Evolutionary conservation across 169 alveolate species (phyloP), one percentile per base, ranked within the genome.

Genomic region (Plasmodium chabaudi): DNA sequence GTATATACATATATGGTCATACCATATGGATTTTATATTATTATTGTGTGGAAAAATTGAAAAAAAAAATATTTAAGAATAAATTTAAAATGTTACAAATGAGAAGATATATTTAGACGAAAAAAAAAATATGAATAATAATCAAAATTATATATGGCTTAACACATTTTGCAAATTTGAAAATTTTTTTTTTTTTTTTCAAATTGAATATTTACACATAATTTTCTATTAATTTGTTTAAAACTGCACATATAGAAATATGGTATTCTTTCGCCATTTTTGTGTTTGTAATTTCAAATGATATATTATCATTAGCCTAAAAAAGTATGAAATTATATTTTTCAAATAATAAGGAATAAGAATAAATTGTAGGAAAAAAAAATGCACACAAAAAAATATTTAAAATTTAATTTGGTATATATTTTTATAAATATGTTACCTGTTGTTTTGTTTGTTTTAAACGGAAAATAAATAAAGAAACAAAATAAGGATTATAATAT

Each of bases 401-500:
- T 19, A 25, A 57, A 15, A 4, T 34, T 23, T 49, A 21, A 21
- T 21, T 1, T 21, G 25, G 25, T 21, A 21, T 6, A 39, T 51
- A 0, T 19, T 77, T 42, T 17, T 59, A 42, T 53, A 53, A n/a
- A 5, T 27, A 44, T 34, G 6, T 60, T 82, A 82, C 90, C 63
- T 82, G 15, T 34, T 82, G 15, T 34, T 82, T 65, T 42, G 56
- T n/a, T 56, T 82, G 70, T 47, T 67, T 82, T 42, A 65, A 44
- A 25, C 90, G 90, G 23, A 65, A 82, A 82, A 82, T 82, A 65
- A 82, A 19, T 17, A 82, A 61, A 0, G 90, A 82, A 42, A 82
- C 61, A 67, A 82, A 82, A 55, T 56, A 65, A 49, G 90, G 90
- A 61, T 82, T 79, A 23, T 82, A 82, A 34, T 82, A 82, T 82